A percentile compares a stretch with the other conserved stretches of the same genome.
Evolutionary conservation across 306 rosid species (phyloP).

Genomic region (Ceratonia siliqua): DNA sequence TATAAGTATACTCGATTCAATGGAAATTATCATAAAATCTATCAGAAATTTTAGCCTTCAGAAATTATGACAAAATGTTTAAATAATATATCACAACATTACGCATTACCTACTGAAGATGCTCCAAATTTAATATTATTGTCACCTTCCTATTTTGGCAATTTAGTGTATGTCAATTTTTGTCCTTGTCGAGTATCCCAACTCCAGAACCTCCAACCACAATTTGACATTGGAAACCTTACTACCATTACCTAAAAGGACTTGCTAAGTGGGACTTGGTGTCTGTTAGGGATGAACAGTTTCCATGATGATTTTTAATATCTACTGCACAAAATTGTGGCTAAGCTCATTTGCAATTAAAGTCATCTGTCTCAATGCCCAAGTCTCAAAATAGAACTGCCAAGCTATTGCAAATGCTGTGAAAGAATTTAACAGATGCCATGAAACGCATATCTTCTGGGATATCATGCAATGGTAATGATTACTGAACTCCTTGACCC

Average conservation of each 20-base stretch:
- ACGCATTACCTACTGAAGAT: constrained; percentile 13
- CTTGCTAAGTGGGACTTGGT: background rate
- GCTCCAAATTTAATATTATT: background rate
- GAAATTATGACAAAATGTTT: background rate
- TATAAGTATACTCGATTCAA: background rate
- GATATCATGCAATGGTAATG: background rate
- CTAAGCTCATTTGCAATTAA: background rate
- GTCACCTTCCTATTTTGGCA: constrained; percentile 1
- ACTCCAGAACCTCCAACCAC: background rate
- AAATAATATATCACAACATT: background rate
- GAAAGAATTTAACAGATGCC: background rate
- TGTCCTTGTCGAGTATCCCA: constrained; percentile 4
- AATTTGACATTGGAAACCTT: constrained; percentile 13
- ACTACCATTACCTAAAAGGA: background rate
- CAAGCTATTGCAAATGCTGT: background rate
- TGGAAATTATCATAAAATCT: background rate
- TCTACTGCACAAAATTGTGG: constrained; percentile 4
- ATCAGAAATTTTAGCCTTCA: background rate
- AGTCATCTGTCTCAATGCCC: background rate
- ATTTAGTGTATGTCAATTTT: background rate
- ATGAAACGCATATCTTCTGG: constrained; percentile 9
- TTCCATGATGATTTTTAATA: constrained; percentile 1
- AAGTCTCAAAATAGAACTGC: constrained; percentile 15
- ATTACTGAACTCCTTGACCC: background rate
- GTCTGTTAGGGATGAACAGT: background rate